Evolutionary conservation across 192 early-diverging fungal genomes (phyloP).

Genomic region (Coemansia sp.): DNA sequence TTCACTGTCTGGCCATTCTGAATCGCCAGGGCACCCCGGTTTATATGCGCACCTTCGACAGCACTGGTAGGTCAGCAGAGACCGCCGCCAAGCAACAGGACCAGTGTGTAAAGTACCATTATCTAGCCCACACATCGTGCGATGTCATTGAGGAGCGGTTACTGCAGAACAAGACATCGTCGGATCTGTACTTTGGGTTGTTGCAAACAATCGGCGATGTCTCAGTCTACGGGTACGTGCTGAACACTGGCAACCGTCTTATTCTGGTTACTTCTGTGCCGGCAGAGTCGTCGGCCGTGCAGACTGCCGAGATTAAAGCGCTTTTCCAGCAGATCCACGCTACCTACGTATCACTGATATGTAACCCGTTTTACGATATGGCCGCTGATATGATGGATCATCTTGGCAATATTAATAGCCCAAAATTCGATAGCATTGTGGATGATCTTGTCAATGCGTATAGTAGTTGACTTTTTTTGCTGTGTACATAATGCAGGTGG

Average conservation of each 20-base stretch:
- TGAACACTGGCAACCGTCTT: conserved; percentile 83
- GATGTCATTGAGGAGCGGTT: conserved; percentile 79
- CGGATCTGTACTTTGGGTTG: conserved; percentile 85
- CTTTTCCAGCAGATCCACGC: conserved; percentile 81
- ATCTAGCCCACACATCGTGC: conserved; percentile 86
- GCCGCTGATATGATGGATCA: conserved; percentile 38
- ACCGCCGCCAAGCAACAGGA: conserved; percentile 41
- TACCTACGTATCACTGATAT: conserved; percentile 77
- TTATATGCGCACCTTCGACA: conserved; percentile 77
- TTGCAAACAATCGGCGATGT: conserved; percentile 89
- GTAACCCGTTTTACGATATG: conserved; percentile 85
- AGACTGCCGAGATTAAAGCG: conserved; percentile 63
- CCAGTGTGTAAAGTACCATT: conserved; percentile 86
- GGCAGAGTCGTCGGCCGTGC: conserved; percentile 82
- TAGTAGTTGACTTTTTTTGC: neutral
- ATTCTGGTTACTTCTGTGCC: conserved; percentile 67
- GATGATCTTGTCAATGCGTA: conserved; percentile 54
- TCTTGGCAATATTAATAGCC: neutral
- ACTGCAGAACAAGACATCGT: conserved; percentile 49
- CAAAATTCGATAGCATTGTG: conserved; percentile 50
- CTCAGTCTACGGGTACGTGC: conserved; percentile 87
- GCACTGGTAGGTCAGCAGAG: neutral
- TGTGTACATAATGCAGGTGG: no score
- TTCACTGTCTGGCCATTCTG: conserved; percentile 39
- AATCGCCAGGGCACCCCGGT: conserved; percentile 80